A percentile compares a stretch with the other conserved stretches of the same genome.
phyloP scores from a whole-genome alignment of 164 flowering plant species.

The Pachysandra terminalis region DNA sequence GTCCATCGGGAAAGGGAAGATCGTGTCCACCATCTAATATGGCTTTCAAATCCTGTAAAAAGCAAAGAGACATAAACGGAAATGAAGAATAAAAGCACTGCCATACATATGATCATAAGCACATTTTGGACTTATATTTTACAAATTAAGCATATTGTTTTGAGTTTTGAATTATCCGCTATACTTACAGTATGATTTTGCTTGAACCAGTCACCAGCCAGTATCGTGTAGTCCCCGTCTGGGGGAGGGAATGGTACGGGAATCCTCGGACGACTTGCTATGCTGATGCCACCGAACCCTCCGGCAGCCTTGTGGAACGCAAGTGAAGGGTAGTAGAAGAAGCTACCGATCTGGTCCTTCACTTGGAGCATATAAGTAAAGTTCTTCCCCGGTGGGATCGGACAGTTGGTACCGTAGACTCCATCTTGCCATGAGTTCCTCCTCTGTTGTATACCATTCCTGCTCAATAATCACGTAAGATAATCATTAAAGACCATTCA shows the following conservation, averaged over 20 bases:
- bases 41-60: constrained; percentile 47
- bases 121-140: too few species aligned
- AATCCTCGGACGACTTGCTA: constrained; percentile 75
- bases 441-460: constrained; percentile 96
- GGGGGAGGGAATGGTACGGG: constrained; percentile 94
- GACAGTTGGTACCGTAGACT: constrained; percentile 80
- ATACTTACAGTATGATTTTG: constrained; percentile 54
- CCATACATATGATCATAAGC: neutral
- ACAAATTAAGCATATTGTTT: too few species aligned
- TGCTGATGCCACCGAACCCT: constrained; percentile 71
- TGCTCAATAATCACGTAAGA: constrained; percentile 18
- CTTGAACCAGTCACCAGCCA: constrained; percentile 95
- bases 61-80: neutral
- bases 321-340: constrained; percentile 84
- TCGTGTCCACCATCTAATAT: constrained; percentile 58
- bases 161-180: neutral
- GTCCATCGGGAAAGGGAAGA: constrained; percentile 87
- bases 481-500: neutral
- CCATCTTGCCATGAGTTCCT: constrained; percentile 98
- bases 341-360: constrained; percentile 93
- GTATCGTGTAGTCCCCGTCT: constrained; percentile 65
- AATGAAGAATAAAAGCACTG: neutral
- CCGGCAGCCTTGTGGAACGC: constrained; percentile 90
- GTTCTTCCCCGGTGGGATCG: constrained; percentile 87
- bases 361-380: constrained; percentile 84